Conservation (phyloP, 2,329 filamentous ascomycete species). For the Escovopsis sp. region DNA sequence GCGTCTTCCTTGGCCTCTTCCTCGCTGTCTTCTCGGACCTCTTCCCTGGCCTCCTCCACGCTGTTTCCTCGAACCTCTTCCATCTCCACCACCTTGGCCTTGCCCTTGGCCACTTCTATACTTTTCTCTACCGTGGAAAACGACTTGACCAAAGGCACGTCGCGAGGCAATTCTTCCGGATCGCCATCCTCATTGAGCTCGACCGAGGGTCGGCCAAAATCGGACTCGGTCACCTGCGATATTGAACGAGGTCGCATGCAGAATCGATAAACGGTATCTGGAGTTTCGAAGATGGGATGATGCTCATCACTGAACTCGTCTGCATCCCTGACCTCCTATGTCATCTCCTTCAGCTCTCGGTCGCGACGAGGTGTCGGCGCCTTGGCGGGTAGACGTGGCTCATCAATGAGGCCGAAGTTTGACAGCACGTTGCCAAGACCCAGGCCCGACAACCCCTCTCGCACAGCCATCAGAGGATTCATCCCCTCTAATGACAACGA, state of each 20-base stretch:
- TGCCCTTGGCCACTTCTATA: too few relatives aligned
- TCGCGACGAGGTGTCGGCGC: slow-evolving; percentile 17
- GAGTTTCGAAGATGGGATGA: slow-evolving; percentile 18
- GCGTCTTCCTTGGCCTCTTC: neutral
- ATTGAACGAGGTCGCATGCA: slow-evolving; percentile 3
- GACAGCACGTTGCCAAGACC: slow-evolving; percentile 32
- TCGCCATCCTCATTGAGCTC: neutral
- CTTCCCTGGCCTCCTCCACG: too few relatives aligned
- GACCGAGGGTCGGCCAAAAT: neutral
- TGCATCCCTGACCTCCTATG: slow-evolving; percentile 27
- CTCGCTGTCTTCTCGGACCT: too few relatives aligned
- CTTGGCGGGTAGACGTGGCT: slow-evolving; percentile 5
- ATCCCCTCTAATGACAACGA: slow-evolving; percentile 29
- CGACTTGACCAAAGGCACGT: too few relatives aligned
- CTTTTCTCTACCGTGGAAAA: too few relatives aligned
- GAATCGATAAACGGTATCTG: slow-evolving; percentile 11
- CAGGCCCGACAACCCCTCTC: slow-evolving; percentile 32
- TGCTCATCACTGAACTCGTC: slow-evolving; percentile 13
- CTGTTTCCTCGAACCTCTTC: too few relatives aligned
- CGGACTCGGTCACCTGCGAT: slow-evolving; percentile 4
- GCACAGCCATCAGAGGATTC: slow-evolving; percentile 29
- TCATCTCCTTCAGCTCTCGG: slow-evolving; percentile 30
- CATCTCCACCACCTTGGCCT: too few relatives aligned
- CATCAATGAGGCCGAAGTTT: slow-evolving; percentile 15
- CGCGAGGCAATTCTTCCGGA: too few relatives aligned